Evolutionary conservation across 1,284 basidiomycete species (phyloP).

Genomic region (Fomitiporia mediterranea): DNA sequence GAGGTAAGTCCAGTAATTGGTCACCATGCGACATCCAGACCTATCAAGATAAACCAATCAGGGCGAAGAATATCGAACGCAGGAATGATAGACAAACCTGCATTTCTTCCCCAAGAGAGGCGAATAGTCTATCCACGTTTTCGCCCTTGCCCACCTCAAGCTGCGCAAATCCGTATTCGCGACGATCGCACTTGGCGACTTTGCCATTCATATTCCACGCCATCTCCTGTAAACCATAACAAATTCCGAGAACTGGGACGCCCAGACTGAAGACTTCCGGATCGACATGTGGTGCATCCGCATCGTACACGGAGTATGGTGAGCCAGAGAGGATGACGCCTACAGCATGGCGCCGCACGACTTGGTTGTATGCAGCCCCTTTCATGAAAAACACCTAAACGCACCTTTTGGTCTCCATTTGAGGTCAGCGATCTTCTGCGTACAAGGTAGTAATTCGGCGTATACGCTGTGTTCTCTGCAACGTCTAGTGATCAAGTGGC

Average conservation of each 20-base stretch:
- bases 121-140: slow-evolving; percentile 77
- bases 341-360: slow-evolving; percentile 31
- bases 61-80: not conserved
- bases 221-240: slow-evolving; percentile 98
- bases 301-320: slow-evolving; percentile 96
- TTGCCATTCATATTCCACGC: slow-evolving; percentile 87
- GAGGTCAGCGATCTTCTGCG: slow-evolving; percentile 85
- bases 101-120: slow-evolving; percentile 78
- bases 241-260: slow-evolving; percentile 94
- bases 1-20: slow-evolving; percentile 80
- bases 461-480: slow-evolving; percentile 98
- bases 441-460: slow-evolving; percentile 98
- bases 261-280: slow-evolving; percentile 90
- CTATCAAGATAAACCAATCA: slow-evolving; percentile 35
- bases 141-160: slow-evolving; percentile 73
- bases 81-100: slow-evolving; percentile 47
- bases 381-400: slow-evolving; percentile 13
- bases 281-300: slow-evolving; percentile 91
- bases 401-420: slow-evolving; percentile 93
- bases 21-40: slow-evolving; percentile 99
- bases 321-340: slow-evolving; percentile 98
- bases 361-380: not conserved
- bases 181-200: slow-evolving; percentile 85
- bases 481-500: slow-evolving; percentile 96
- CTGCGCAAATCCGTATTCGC: slow-evolving; percentile 93